phyloP scores from a whole-genome alignment of 257 asterid genomes.

The Linaria vulgaris region DNA sequence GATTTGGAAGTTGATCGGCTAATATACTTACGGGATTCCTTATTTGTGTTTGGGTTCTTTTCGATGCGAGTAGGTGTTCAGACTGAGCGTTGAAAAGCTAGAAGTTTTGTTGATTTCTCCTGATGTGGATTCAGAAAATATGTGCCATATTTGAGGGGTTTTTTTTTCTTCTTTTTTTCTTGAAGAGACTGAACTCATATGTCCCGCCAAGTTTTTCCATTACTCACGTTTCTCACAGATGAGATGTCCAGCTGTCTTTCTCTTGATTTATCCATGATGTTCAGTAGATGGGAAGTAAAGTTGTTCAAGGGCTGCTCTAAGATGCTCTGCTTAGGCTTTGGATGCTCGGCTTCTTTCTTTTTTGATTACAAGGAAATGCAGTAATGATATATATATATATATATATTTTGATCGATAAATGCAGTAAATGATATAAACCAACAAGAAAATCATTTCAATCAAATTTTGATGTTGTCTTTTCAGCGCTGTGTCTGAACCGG shows the following conservation, averaged over 20 bases:
- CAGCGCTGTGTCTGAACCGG: too few species aligned
- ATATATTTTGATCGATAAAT: too few species aligned
- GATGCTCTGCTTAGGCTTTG: constrained; percentile 9
- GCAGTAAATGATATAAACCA: too few species aligned
- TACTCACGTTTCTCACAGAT: too few species aligned
- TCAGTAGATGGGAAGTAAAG: not conserved
- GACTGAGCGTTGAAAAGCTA: constrained; percentile 1
- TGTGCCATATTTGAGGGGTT: constrained; percentile 7
- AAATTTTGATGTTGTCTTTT: too few species aligned
- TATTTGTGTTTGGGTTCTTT: not conserved
- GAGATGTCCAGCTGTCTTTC: not conserved
- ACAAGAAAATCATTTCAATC: too few species aligned
- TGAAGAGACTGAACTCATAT: not conserved
- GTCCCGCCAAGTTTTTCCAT: too few species aligned
- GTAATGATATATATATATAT: too few species aligned
- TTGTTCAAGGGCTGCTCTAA: constrained; percentile 15
- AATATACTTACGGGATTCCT: not conserved
- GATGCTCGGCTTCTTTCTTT: constrained; percentile 19
- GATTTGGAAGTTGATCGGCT: not conserved
- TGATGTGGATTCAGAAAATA: not conserved
- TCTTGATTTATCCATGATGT: constrained; percentile 14
- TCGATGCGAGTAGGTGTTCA: constrained; percentile 11
- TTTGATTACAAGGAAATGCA: constrained; percentile 15
- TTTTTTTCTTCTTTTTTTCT: too few species aligned
- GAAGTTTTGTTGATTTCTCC: not conserved